These are phyloP conservation scores for Trichosporon sp. DNA, from an alignment of 1,284 basidiomycete species.

Conservation along the genomic window DNA sequence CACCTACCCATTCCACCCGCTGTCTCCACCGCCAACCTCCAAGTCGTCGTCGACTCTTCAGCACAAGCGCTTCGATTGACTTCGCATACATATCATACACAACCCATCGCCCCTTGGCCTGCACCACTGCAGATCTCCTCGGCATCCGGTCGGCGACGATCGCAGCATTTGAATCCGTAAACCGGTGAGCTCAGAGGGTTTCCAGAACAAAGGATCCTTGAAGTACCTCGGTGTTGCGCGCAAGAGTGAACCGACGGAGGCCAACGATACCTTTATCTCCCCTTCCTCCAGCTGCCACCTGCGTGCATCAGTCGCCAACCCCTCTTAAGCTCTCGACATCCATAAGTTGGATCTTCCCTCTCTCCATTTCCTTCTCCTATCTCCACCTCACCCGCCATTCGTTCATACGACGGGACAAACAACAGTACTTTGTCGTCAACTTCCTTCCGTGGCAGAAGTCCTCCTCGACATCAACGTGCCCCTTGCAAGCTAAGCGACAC, in stretches of 20 bases:
- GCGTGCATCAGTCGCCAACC: neutral
- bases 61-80: neutral
- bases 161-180: neutral
- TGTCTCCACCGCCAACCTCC: neutral
- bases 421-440: neutral
- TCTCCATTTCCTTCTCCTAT: neutral
- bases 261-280: neutral
- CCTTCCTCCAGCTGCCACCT: neutral
- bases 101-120: neutral
- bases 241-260: constrained; percentile 2
- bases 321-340: neutral
- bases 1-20: neutral
- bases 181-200: neutral
- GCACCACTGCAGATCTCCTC: neutral
- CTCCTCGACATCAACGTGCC: neutral
- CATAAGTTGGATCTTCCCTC: too few relatives aligned
- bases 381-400: neutral
- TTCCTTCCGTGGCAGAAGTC: neutral
- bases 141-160: neutral
- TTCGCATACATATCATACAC: neutral
- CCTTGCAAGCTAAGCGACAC: too few relatives aligned
- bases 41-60: neutral
- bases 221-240: constrained; percentile 2
- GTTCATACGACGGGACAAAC: neutral
- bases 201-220: constrained; percentile 3